phyloP scores from a whole-genome alignment of 305 asterid species.

The Caryopteris hybrid region DNA sequence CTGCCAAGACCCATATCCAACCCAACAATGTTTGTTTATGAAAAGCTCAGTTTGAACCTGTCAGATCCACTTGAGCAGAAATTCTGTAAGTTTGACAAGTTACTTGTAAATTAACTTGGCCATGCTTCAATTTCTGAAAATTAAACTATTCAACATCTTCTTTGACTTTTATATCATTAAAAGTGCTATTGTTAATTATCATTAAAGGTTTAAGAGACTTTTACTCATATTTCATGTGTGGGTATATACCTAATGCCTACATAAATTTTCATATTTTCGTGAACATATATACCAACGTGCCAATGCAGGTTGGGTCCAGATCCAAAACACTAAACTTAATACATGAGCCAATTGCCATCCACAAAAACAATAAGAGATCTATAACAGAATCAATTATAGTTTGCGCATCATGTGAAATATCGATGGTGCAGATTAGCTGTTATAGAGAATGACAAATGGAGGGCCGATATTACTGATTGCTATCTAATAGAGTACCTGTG shows the following conservation, averaged over 20 bases:
- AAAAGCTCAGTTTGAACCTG: too few species aligned
- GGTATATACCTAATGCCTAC: neutral
- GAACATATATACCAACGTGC: neutral
- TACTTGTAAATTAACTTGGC: neutral
- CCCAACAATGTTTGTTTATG: too few species aligned
- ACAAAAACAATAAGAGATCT: neutral
- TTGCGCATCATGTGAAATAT: neutral
- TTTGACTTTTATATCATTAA: too few species aligned
- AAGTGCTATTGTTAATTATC: neutral
- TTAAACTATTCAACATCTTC: neutral
- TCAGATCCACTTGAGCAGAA: neutral
- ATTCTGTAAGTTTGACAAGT: neutral
- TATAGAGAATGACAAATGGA: neutral
- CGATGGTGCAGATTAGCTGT: neutral
- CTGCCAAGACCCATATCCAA: too few species aligned
- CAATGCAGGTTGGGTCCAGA: neutral
- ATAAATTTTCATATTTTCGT: neutral
- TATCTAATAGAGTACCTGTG: neutral
- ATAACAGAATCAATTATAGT: neutral
- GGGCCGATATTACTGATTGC: neutral
- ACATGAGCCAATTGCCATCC: neutral
- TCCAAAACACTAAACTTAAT: neutral
- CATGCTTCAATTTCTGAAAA: neutral
- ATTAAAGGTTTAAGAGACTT: neutral
- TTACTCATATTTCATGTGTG: neutral